Evolutionary conservation across 208 protist species (phyloP), one percentile per base, ranked within the genome.

Genomic region (Plasmodiophora brassicae): DNA sequence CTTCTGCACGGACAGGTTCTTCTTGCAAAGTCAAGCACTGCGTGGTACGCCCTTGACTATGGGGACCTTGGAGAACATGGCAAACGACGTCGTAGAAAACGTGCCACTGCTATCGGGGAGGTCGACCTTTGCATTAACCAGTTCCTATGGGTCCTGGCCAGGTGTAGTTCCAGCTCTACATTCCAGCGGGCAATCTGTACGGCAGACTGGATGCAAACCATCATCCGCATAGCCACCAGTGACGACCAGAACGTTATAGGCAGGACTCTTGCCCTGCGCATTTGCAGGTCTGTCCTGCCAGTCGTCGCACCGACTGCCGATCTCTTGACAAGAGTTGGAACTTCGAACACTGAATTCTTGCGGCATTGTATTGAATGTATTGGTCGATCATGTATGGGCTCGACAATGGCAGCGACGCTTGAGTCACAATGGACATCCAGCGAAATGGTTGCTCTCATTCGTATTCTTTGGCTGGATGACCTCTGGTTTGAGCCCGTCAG

Each of bases 381-480:
- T 78, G 65, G 65, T 5, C 10, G 5, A 32, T 5, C 65, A 8
- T 36, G 65, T 78, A n/a, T 78, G 14, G 41, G n/a, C 65, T 5
- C 41, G 10, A 78, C 5, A n/a, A 5, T 8, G n/a, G 14, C 65
- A 5, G 10, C 14, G 32, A 38, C 5, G 32, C 41, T 5, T 38
- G 5, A 36, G 20, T 14, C 14, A 32, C 65, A 44, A 5, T 78
- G 65, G 65, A 36, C 14, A 8, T n/a, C 65, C 32, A 78, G 65
- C 65, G 65, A 78, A 78, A 78, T 78, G 65, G 65, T 78, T 5
- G 65, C 65, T 5, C n/a, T 78, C 5, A 38, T 78, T 14, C 65
- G 65, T 78, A 14, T 78, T 5, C 65, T 78, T 5, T 78, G 65
- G 65, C n/a, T 78, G 65, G 65, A 78, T 38, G 65, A 78, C 65